Percentiles rank a stretch among this genome's conserved stretches.
Conservation (phyloP, 2,329 filamentous ascomycete species). For the Trichoderma afroharzianum region DNA sequence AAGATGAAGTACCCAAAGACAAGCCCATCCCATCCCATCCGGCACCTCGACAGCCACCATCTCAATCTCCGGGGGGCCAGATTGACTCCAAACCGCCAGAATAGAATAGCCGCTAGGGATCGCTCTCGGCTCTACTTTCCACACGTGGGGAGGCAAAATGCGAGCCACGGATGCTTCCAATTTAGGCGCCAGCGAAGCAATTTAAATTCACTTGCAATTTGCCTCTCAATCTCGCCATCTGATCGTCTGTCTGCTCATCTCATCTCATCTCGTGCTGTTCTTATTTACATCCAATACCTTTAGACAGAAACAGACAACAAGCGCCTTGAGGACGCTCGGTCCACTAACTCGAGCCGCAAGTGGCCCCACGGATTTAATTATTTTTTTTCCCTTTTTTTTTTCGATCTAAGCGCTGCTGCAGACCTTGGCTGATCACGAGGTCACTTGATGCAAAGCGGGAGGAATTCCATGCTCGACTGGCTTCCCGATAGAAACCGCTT, state of each 20-base stretch:
- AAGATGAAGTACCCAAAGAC: neutral
- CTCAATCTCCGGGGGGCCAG: neutral
- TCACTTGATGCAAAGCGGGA: neutral
- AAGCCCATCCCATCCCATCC: neutral
- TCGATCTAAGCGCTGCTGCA: neutral
- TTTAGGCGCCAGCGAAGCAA: constrained; percentile 4
- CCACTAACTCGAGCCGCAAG: neutral
- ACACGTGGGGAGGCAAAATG: neutral
- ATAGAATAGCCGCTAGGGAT: neutral
- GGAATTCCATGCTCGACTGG: neutral
- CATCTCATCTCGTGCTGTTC: neutral
- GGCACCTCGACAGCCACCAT: neutral
- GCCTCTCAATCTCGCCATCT: neutral
- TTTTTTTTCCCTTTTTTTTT: neutral
- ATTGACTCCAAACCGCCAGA: neutral
- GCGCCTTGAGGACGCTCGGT: neutral
- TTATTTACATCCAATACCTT: neutral
- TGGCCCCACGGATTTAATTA: neutral
- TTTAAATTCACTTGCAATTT: neutral
- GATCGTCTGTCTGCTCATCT: neutral
- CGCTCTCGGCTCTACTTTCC: neutral
- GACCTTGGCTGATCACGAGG: constrained; percentile 11
- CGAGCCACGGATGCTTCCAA: neutral
- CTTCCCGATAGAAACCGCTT: constrained; percentile 5
- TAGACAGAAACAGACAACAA: neutral